Conservation (phyloP, 163 green algal genomes). For the Scenedesmus sp. region DNA sequence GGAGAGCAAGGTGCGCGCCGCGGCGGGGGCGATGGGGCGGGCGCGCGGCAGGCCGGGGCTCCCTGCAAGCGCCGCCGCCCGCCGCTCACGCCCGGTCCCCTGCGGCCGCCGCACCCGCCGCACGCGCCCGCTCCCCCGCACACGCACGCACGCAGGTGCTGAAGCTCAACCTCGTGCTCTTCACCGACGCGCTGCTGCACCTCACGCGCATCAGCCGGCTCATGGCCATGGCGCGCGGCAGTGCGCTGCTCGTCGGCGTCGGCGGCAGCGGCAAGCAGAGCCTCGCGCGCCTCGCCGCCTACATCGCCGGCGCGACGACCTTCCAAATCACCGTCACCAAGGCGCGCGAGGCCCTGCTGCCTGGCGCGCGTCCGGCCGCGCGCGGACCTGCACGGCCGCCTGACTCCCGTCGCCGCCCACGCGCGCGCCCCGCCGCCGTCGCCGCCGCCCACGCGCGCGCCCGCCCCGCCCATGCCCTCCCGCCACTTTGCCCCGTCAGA, state of each 20-base stretch:
- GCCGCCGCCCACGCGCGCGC: too few species aligned
- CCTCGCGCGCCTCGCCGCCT: conserved; percentile 78
- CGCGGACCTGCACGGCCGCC: too few species aligned
- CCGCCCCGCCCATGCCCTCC: too few species aligned
- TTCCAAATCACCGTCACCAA: conserved; percentile 83
- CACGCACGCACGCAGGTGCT: conserved; percentile 55
- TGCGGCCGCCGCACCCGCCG: not conserved
- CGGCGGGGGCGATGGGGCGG: too few species aligned
- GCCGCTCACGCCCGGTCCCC: not conserved
- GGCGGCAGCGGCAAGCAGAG: conserved; percentile 93
- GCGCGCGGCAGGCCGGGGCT: not conserved
- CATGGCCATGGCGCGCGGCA: conserved; percentile 88
- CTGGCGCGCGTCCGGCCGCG: not conserved
- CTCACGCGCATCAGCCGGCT: conserved; percentile 89
- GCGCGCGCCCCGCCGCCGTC: too few species aligned
- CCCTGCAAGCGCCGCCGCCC: not conserved
- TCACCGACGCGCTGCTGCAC: conserved; percentile 92
- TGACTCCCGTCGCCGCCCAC: too few species aligned
- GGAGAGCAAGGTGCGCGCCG: conserved; percentile 73
- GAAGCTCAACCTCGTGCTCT: conserved; percentile 95
- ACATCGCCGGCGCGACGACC: conserved; percentile 81
- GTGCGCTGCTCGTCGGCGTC: conserved; percentile 92
- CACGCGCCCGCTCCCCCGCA: too few species aligned
- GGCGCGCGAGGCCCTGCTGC: conserved; percentile 3
- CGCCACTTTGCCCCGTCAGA: too few species aligned